Evolutionary conservation across 169 alveolate species (phyloP), one percentile per base, ranked within the genome.

Genomic region (Plasmodium gallinaceum): DNA sequence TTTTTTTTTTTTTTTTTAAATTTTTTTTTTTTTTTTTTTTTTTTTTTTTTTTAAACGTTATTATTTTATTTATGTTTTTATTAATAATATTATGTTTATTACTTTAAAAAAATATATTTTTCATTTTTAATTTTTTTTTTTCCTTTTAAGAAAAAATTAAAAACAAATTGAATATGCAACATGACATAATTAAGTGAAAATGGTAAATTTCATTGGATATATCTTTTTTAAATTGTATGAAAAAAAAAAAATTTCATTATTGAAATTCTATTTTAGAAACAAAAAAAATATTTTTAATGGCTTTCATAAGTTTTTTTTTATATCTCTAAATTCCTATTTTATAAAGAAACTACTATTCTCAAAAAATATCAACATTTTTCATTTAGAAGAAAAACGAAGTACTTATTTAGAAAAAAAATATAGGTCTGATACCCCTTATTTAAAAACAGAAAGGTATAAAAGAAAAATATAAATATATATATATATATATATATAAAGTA

Each of bases 401-500:
- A 71, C 85, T 12, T 83, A 66, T 37, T 69, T 83, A 58, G 65
- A 83, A 68, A 83, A 66, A 83, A 83, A 68, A 37, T 83, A 68
- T 72, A 83, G 61, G 57, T 12, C 83, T 10, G 73, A 83, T 32
- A 68, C 69, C 12, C 80, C 80, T 37, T 83, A 68, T 62, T 7
- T 68, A 57, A 66, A 61, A 83, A 83, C 91, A 61, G 74, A 83
- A 16, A 83, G 91, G 91, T 83, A 42, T 5, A 22, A 60, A 43
- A 58, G 42, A 48, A 71, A 43, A 39, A 16, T 7, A 61, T 24
- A 9, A 46, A 58, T 24, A 32, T 22, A 43, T 6, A 20, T 57
- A 74, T 14, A 60, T 51, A 71, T 39, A 9, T 3, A 51, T 5
- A 61, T 14, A 71, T 1, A 60, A 10, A 48, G 5, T 60, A 60